A percentile compares a stretch with the other conserved stretches of the same genome.
phyloP scores from a whole-genome alignment of 768 basidiomycete genomes.

The Suillus luteus region DNA sequence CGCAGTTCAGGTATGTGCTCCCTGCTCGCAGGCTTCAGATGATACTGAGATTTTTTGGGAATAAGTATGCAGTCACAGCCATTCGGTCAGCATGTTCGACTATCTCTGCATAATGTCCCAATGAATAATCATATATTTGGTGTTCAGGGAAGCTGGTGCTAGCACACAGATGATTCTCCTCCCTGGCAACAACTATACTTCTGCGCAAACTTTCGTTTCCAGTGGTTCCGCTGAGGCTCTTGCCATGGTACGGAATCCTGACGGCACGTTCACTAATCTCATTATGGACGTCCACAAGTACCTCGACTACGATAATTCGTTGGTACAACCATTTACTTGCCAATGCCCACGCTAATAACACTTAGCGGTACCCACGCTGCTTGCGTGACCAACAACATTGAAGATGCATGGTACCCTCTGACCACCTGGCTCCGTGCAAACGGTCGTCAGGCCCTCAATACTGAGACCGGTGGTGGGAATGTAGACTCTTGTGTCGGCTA shows the following conservation, averaged over 20 bases:
- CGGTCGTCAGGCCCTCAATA: constrained; percentile 56
- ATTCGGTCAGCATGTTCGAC: constrained; percentile 54
- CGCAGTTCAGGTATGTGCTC: not conserved
- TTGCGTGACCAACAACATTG: constrained; percentile 59
- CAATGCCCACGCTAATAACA: not conserved
- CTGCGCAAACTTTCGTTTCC: constrained; percentile 50
- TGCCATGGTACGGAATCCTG: constrained; percentile 44
- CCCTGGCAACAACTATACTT: constrained; percentile 60
- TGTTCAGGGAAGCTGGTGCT: constrained; percentile 37
- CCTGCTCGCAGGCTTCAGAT: not conserved
- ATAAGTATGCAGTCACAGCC: constrained; percentile 61
- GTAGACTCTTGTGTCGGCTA: constrained; percentile 47
- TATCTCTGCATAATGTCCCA: not conserved
- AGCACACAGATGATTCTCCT: constrained; percentile 57
- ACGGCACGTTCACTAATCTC: constrained; percentile 47
- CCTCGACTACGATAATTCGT: constrained; percentile 56
- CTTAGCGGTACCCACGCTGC: constrained; percentile 43
- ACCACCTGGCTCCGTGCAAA: constrained; percentile 51
- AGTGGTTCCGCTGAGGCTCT: constrained; percentile 54
- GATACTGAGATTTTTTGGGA: constrained; percentile 17
- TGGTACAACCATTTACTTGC: constrained; percentile 27
- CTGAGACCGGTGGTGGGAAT: constrained; percentile 65
- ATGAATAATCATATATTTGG: not conserved
- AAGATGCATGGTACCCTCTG: constrained; percentile 46
- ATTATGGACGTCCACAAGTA: constrained; percentile 69